Base-by-base conservation (phyloP, 495 filamentous ascomycete genomes). In the Neurospora sp. region DNA sequence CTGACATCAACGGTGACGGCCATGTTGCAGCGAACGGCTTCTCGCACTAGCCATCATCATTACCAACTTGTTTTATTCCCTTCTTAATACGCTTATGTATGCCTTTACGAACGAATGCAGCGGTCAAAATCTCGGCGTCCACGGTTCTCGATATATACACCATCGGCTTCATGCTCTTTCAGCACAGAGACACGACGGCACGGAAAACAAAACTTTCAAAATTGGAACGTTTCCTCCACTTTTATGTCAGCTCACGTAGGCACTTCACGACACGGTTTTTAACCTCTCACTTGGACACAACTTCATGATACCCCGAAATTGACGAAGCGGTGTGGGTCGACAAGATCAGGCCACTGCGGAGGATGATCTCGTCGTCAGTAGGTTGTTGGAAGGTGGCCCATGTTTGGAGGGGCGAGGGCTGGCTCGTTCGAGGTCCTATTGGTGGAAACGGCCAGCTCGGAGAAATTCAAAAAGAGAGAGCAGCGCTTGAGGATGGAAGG, bases 91-190 rank as follows among this genome's bases (percentile, higher is more conserved):
- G 38, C 44, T 71, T 39, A 39, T 37, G 31, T 20, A 61, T 47
- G 45, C 71, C 71, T 61, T 71, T 65, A 65, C 53, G 71, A 47
- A 35, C 53, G 27, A 61, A 61, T 61, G 53, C 27, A 61, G 53
- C 53, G 53, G 53, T 61, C 53, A 61, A 61, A 61, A 61, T 61
- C 53, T 61, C 53, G 53, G 53, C 53, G 53, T 61, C 53, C 53
- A 61, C 53, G 53, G 53, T 61, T 61, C 53, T 61, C 53, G 53
- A 61, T 61, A 61, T 61, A 61, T 61, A 61, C 53, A 61, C 53
- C 12, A 61, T 61, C 53, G 53, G 53, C 53, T 61, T 61, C 53
- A 61, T 61, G 53, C 53, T 35, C 53, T 61, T 61, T 61, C 53
- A 61, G 53, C 53, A 61, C 53, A 61, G 53, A 35, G 27, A 61